phyloP scores from a whole-genome alignment of 2,329 filamentous ascomycete species.

The Lasiodiplodia citricola region DNA sequence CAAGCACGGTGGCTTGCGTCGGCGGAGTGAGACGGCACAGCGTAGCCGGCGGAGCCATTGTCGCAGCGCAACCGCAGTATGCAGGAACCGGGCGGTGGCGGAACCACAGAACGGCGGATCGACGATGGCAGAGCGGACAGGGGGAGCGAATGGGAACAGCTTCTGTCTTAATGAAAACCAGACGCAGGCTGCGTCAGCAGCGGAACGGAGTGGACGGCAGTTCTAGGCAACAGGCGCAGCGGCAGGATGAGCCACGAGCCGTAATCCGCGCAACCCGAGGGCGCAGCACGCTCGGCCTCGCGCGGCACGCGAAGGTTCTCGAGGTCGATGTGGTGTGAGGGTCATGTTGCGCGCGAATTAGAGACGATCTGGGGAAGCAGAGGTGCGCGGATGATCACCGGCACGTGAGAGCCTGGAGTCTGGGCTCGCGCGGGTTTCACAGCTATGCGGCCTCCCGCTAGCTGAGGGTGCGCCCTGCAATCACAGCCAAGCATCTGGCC shows the following conservation, averaged over 20 bases:
- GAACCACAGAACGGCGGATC: background rate
- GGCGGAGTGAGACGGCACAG: conserved; percentile 6
- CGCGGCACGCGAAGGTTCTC: conserved; percentile 4
- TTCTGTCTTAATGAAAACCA: conserved; percentile 17
- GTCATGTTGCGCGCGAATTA: background rate
- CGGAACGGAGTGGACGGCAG: background rate
- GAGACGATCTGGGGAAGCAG: conserved; percentile 16
- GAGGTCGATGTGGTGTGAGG: conserved; percentile 12
- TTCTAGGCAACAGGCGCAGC: conserved; percentile 7
- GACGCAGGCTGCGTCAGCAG: conserved; percentile 20
- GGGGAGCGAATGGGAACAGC: background rate
- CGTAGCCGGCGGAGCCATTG: conserved; percentile 1
- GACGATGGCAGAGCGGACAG: conserved; percentile 1
- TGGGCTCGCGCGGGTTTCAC: conserved; percentile 13
- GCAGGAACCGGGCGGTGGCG: conserved; percentile 10
- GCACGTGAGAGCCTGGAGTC: background rate
- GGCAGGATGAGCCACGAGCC: background rate
- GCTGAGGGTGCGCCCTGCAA: conserved; percentile 16
- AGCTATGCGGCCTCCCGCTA: conserved; percentile 18
- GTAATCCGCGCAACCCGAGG: conserved; percentile 1
- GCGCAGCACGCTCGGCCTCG: background rate
- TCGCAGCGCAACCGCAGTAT: background rate
- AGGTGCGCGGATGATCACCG: conserved; percentile 4
- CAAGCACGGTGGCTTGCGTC: conserved; percentile 1
- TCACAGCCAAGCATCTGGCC: conserved; percentile 14